A percentile compares a stretch with the other conserved stretches of the same genome.
Conservation (phyloP, 2,329 filamentous ascomycete species). For the Pseudogymnoascus destructans region DNA sequence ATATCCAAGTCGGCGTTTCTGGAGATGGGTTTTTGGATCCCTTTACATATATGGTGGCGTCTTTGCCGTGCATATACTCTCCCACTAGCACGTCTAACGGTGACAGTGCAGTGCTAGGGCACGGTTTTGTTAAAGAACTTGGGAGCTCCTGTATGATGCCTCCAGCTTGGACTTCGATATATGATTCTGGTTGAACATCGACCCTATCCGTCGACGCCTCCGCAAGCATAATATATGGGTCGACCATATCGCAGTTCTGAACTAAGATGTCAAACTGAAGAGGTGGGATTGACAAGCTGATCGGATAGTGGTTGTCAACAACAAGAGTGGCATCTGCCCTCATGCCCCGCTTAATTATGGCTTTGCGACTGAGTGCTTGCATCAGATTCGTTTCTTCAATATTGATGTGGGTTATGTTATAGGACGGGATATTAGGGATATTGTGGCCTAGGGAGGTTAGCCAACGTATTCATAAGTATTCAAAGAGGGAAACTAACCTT, state of each 20-base stretch:
- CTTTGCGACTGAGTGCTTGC: constrained; percentile 25
- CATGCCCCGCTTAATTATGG: constrained; percentile 39
- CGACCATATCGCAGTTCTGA: constrained; percentile 59
- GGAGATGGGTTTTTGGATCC: constrained; percentile 56
- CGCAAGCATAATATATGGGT: constrained; percentile 66
- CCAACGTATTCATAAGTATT: too few relatives aligned
- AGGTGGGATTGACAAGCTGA: constrained; percentile 63
- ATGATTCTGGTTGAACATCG: constrained; percentile 51
- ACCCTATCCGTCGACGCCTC: constrained; percentile 58
- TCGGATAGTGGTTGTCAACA: constrained; percentile 63
- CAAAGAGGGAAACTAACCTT: constrained; percentile 65
- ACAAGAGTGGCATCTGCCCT: constrained; percentile 65
- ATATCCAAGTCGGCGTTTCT: constrained; percentile 69
- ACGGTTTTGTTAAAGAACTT: constrained; percentile 55
- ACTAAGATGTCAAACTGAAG: constrained; percentile 78
- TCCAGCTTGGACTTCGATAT: constrained; percentile 55
- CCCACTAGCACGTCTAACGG: constrained; percentile 73
- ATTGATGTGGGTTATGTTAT: constrained; percentile 70
- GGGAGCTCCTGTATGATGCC: constrained; percentile 64
- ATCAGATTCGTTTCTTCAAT: constrained; percentile 56
- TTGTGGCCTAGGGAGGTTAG: constrained; percentile 38
- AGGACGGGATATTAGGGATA: constrained; percentile 64
- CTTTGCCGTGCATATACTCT: constrained; percentile 67
- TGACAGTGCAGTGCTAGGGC: constrained; percentile 64
- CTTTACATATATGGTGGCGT: constrained; percentile 69